These are phyloP conservation scores for Gentiana macrophylla DNA, from an alignment of 257 asterid genomes.

Conservation along the genomic window DNA sequence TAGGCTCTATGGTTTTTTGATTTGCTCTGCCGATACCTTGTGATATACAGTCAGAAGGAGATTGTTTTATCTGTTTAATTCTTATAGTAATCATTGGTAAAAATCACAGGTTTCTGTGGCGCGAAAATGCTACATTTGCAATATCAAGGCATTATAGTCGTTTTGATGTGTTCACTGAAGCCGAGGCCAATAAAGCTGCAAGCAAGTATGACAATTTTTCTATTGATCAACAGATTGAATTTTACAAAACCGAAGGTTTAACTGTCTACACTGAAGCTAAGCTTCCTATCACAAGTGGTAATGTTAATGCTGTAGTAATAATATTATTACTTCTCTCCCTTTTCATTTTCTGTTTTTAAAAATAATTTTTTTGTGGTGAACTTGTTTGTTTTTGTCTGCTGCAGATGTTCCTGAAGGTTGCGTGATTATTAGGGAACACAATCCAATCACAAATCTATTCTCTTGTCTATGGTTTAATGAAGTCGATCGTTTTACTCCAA, in stretches of 20 bases:
- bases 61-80: not conserved
- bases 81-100: not conserved
- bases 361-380: constrained; percentile 1
- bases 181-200: constrained; percentile 92
- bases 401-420: constrained; percentile 99
- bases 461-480: constrained; percentile 96
- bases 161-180: constrained; percentile 90
- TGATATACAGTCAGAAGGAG: too few species aligned
- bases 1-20: not conserved
- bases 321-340: not conserved
- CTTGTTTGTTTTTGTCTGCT: constrained; percentile 11
- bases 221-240: constrained; percentile 70
- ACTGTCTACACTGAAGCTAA: constrained; percentile 70
- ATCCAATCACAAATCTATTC: constrained; percentile 81
- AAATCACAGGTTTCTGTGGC: constrained; percentile 78
- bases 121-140: constrained; percentile 81
- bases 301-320: not conserved
- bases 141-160: constrained; percentile 87
- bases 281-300: constrained; percentile 97
- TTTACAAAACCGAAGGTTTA: constrained; percentile 78
- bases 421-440: constrained; percentile 80
- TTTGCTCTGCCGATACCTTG: not conserved
- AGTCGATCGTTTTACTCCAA: constrained; percentile 89
- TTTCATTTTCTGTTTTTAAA: constrained; percentile 5
- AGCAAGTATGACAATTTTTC: constrained; percentile 71